These are phyloP conservation scores for Aspergillus vadensis DNA, from an alignment of 2,329 filamentous ascomycete species.

Conservation along the genomic window DNA sequence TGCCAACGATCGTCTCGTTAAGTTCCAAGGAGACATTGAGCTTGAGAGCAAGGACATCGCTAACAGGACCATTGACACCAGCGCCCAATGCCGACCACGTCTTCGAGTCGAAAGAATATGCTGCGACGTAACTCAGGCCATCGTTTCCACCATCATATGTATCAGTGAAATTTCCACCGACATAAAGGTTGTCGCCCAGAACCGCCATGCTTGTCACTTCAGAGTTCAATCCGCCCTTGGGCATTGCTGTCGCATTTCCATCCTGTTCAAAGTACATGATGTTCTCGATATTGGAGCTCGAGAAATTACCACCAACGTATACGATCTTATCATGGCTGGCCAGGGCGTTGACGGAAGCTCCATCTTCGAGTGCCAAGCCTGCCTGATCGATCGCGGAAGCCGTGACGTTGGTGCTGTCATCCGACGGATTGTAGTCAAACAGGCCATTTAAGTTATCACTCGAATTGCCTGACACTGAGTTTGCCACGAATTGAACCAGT, in stretches of 20 bases:
- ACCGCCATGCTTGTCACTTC: conserved; percentile 72
- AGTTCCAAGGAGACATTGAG: conserved; percentile 73
- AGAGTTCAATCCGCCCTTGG: conserved; percentile 76
- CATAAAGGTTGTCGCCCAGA: conserved; percentile 68
- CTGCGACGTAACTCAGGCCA: conserved; percentile 74
- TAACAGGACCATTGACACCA: conserved; percentile 79
- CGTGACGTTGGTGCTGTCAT: conserved; percentile 64
- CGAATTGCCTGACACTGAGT: conserved; percentile 61
- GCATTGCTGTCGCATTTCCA: conserved; percentile 62
- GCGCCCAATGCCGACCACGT: conserved; percentile 78
- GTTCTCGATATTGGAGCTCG: conserved; percentile 67
- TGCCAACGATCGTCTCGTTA: conserved; percentile 72
- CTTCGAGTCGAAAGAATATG: conserved; percentile 69
- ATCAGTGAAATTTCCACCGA: conserved; percentile 82
- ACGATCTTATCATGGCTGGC: conserved; percentile 63
- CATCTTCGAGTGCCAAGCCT: conserved; percentile 66
- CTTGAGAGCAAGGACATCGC: conserved; percentile 71
- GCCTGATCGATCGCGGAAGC: conserved; percentile 76
- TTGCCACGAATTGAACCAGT: conserved; percentile 71
- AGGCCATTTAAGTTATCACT: conserved; percentile 84
- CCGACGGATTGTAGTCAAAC: conserved; percentile 78
- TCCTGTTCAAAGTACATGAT: conserved; percentile 70
- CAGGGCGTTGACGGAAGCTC: conserved; percentile 72
- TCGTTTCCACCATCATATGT: conserved; percentile 62
- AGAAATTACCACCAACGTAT: conserved; percentile 85